Base-by-base conservation (phyloP, 768 basidiomycete species). In the Termitomyces sp. region DNA sequence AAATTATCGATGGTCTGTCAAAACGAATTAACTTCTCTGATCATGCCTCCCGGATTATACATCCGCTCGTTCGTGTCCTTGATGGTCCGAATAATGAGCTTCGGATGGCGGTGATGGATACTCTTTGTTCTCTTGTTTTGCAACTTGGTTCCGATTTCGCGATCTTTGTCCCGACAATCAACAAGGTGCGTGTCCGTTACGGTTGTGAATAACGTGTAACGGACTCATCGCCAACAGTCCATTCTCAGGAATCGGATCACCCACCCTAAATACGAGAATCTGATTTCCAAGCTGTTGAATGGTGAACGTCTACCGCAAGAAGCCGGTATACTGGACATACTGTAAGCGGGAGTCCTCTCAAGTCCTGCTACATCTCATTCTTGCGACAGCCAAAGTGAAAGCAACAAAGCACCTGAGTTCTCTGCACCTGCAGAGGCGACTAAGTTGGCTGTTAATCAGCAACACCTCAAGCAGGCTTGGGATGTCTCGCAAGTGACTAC, bases 111-210 rank as follows among this genome's bases (percentile, higher is more conserved):
- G 91, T 95, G 8, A 88, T 98, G 86, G 94, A 98, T 59, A 92
- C 94, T 0, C 74, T 99, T 2, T 97, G 93, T 68, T 90, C 94
- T 0, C 77, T 98, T 41, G 87, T 98, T 39, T 79, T 93, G 37
- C 97, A 99, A 66, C 84, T 99, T 53, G 95, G 95, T 1, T 87
- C 95, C 0, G 96, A 98, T 69, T 99, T 95, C 63, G 94, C 97
- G 4, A 93, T 99, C 44, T 99, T 98, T 65, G 91, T 98, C 36
- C 94, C 97, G 0, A 95, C 95, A 63, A 91, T 99, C 62, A 93
- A 93, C 71, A 98, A 98, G 81, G 95, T 91, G 62, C 49, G 76
- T 62, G 22, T 24, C 39, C n/a, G 34, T 20, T 44, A 54, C 24
- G 48, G 31, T 51, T 16, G 46, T 16, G 3, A 34, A 37, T 24